Evolutionary conservation across 192 early-diverging fungal genomes (phyloP), one percentile per base, ranked within the genome.

Genomic region (Bifiguratus adelaidae): DNA sequence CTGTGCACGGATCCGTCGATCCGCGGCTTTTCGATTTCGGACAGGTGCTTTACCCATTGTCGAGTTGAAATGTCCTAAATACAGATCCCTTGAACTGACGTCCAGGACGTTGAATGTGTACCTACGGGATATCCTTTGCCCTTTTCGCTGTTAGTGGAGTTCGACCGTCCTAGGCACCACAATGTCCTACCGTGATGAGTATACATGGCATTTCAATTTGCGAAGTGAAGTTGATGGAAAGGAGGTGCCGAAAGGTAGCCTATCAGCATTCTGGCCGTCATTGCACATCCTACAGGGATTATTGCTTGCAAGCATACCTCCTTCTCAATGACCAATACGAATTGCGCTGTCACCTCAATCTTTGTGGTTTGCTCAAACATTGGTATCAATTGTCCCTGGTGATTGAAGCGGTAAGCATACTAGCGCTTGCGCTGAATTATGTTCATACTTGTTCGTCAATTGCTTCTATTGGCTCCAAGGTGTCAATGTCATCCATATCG

Each of bases 111-210:
- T 25, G 9, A 12, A n/a, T 18, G 16, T 16, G n/a, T 20, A 28
- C 30, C 32, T 44, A 52, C 50, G 7, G 50, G 50, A 52, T 52
- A 52, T 4, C 50, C 50, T 43, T 52, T 52, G 19, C 50, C 50
- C 50, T 52, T 20, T 21, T 5, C 12, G 20, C 37, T 7, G 30
- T 30, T 30, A 28, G 21, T 22, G 7, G 15, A 25, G 7, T 28
- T 27, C 15, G 20, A 22, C 5, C 7, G 44, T 24, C 21, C 21
- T 12, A 2, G 8, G 7, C 25, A 45, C 7, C 30, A 13, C 12
- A 29, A 12, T 1, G 20, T 45, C 52, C 0, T 9, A 55, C 45
- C 15, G 53, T 55, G 26, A 55, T 44, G 11, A 54, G 13, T 7
- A 54, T 38, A 18, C 52, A 54, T 8, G 43, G 23, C 6, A 12